Evolutionary conservation across 805 yeast species (phyloP), one percentile per base, ranked within the genome.

Genomic region (Hanseniaspora lindneri): DNA sequence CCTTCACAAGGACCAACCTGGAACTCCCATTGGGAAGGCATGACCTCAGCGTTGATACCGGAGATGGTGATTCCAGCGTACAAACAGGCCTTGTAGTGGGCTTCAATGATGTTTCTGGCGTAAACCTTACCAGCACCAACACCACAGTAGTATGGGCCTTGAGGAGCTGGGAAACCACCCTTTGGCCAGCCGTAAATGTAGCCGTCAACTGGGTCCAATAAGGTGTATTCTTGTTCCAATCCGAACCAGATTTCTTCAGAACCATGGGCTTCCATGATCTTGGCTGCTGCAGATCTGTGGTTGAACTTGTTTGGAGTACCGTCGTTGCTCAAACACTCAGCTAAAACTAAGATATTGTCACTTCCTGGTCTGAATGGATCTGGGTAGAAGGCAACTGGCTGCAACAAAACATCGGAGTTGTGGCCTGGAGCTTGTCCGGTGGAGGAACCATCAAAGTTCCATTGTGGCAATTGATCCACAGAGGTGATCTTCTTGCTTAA

Each of bases 1-100:
- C 98, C 98, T 56, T 70, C 77, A 70, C 96, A 86, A 56, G 98
- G 97, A 62, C 98, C 98, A 58, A 89, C 97, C 76, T 89, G 98
- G 84, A 84, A 89, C 75, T 89, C 98, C 98, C 98, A 89, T 76
- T 89, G 98, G 53, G 96, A 87, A 53, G 98, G 98, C 97, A 89
- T 92, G 56, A 89, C 98, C 76, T 89, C 98, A 60, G 97, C 98
- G 69, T 92, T 89, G 68, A 92, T 88, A 74, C 98, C 98, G 47
- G 95, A 82, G 58, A 89, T 80, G 65, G 75, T 72, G 60, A 89
- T 68, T 64, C 97, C 97, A 55, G 97, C 81, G 66, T 84, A 82
- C 55, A 89, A 74, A 74, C 96, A 88, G 54, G 98, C 98, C 68
- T 92, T 81, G 83, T 92, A 92, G 75, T 89, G 98, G 52, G 98